Percentiles rank a stretch among this genome's conserved stretches.
These are phyloP conservation scores for Ceriops zippeliana DNA, from an alignment of 345 rosid species.

Conservation along the genomic window DNA sequence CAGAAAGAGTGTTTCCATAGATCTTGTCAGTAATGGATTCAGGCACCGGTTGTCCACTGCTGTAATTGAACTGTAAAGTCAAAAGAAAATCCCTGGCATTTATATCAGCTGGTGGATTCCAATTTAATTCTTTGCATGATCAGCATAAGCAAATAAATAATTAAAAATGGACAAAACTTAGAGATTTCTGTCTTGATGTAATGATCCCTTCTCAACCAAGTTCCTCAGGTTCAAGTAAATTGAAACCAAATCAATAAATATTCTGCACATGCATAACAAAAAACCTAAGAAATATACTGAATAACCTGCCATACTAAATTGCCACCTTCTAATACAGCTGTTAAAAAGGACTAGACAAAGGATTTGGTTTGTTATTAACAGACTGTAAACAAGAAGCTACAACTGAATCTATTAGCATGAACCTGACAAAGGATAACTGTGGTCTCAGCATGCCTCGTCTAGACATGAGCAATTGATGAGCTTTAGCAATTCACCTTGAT, in stretches of 20 bases:
- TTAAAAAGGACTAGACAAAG: background rate
- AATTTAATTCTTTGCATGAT: background rate
- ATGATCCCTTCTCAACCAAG: no score
- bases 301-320: background rate
- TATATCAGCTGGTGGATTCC: conserved; percentile 5
- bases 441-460: background rate
- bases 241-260: no score
- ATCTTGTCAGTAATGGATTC: conserved; percentile 92
- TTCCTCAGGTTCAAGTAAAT: background rate
- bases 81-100: conserved; percentile 1
- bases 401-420: background rate
- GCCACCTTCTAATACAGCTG: background rate
- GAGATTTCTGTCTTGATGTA: background rate
- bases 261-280: no score
- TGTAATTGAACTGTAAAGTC: conserved; percentile 72
- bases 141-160: conserved; percentile 2
- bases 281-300: background rate
- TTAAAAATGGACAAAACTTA: background rate
- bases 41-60: conserved; percentile 96
- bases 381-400: background rate
- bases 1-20: conserved; percentile 93
- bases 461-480: conserved; percentile 8
- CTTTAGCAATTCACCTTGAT: conserved; percentile 60
- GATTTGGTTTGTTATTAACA: background rate
- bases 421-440: background rate